These are phyloP conservation scores for Xylariaceae sp. DNA, from an alignment of 2,329 filamentous ascomycete species.

Conservation along the genomic window DNA sequence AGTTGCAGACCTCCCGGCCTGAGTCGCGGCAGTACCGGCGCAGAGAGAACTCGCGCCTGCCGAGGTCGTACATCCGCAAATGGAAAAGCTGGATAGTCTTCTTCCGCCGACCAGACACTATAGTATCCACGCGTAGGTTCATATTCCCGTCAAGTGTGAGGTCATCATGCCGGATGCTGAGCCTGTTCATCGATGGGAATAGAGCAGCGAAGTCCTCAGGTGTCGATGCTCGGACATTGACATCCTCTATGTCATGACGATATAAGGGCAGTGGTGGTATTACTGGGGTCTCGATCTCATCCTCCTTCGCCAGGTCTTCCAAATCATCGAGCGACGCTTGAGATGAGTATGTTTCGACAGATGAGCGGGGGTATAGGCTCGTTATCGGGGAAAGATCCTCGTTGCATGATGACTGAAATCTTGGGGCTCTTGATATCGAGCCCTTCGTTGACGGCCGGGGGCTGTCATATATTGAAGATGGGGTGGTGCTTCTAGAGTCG, in stretches of 20 bases:
- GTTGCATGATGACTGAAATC: constrained; percentile 19
- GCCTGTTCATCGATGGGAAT: constrained; percentile 78
- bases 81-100: constrained; percentile 80
- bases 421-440: constrained; percentile 20
- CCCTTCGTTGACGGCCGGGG: constrained; percentile 37
- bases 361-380: constrained; percentile 50
- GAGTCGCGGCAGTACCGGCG: constrained; percentile 90
- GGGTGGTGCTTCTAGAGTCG: constrained; percentile 44
- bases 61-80: constrained; percentile 88
- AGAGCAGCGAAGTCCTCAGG: constrained; percentile 77
- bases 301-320: constrained; percentile 33
- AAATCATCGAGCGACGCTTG: constrained; percentile 59
- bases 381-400: constrained; percentile 40
- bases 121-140: constrained; percentile 86
- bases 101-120: constrained; percentile 61
- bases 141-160: constrained; percentile 89
- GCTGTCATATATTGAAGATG: constrained; percentile 43
- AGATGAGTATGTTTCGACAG: constrained; percentile 78
- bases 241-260: constrained; percentile 57
- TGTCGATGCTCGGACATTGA: constrained; percentile 69
- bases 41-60: constrained; percentile 81
- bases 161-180: constrained; percentile 87
- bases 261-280: constrained; percentile 57
- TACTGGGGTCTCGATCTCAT: constrained; percentile 33
- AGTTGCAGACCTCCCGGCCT: constrained; percentile 87